Percentiles rank a stretch among this genome's conserved stretches.
These are phyloP conservation scores for Saturnispora gosingensis DNA, from an alignment of 805 yeast species.

Conservation along the genomic window DNA sequence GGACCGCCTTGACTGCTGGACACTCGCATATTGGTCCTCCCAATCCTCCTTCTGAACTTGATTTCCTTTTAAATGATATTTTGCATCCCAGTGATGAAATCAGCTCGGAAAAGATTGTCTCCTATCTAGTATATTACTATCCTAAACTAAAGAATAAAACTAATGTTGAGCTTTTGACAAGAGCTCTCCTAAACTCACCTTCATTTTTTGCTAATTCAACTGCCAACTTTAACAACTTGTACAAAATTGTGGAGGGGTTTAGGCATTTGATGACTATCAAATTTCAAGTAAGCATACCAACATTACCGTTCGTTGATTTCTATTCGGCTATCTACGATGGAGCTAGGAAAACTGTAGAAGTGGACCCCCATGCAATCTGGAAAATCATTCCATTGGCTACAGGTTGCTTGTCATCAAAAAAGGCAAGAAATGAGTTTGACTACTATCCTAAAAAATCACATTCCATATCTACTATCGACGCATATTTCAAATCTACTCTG, in stretches of 20 bases:
- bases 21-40: background rate
- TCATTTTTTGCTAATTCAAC: slow-evolving; percentile 22
- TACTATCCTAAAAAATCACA: slow-evolving; percentile 20
- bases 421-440: slow-evolving; percentile 18
- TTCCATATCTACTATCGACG: slow-evolving; percentile 18
- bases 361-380: slow-evolving; percentile 28
- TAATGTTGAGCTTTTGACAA: slow-evolving; percentile 36
- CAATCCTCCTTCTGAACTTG: slow-evolving; percentile 33
- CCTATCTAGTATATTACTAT: slow-evolving; percentile 42
- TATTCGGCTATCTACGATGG: slow-evolving; percentile 22
- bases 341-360: background rate
- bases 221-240: slow-evolving; percentile 25
- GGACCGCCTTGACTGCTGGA: background rate
- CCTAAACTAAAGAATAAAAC: slow-evolving; percentile 40
- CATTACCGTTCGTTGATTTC: slow-evolving; percentile 35
- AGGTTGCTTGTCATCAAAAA: slow-evolving; percentile 35
- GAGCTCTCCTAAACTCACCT: slow-evolving; percentile 37
- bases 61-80: slow-evolving; percentile 37
- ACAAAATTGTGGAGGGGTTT: slow-evolving; percentile 39
- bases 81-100: slow-evolving; percentile 30
- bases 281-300: slow-evolving; percentile 38
- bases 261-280: slow-evolving; percentile 37
- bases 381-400: slow-evolving; percentile 38
- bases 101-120: slow-evolving; percentile 26
- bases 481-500: background rate